Percentiles rank a stretch among this genome's conserved stretches.
phyloP scores from a whole-genome alignment of 164 flowering plant species.

The Stephania yunnanensis region DNA sequence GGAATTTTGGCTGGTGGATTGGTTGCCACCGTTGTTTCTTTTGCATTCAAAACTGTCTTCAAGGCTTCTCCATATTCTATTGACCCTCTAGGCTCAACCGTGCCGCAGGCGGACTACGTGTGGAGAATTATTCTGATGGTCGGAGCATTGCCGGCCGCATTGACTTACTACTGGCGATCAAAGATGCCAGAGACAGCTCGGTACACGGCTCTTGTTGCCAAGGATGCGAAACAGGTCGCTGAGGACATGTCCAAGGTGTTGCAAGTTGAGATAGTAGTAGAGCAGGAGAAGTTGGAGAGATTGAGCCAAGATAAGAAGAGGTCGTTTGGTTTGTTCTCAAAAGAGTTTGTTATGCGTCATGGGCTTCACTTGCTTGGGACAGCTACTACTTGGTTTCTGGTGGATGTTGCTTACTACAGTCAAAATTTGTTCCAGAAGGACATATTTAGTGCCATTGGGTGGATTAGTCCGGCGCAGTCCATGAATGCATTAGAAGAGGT shows the following conservation, averaged over 20 bases:
- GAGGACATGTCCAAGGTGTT: conserved; percentile 11
- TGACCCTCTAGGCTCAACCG: not conserved
- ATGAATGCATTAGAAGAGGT: conserved; percentile 11
- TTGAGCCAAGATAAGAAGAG: not conserved
- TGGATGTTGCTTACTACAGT: conserved; percentile 10
- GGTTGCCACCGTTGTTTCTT: conserved; percentile 5
- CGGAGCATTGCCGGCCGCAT: conserved; percentile 9
- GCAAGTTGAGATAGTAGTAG: conserved; percentile 7
- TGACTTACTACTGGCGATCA: conserved; percentile 10
- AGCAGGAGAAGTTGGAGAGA: conserved; percentile 8
- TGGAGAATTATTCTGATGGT: conserved; percentile 6
- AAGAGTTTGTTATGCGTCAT: conserved; percentile 6
- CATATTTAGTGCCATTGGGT: conserved; percentile 2
- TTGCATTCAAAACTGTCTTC: not conserved
- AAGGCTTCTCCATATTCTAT: not conserved
- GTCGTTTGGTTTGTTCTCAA: conserved; percentile 9
- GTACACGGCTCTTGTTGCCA: conserved; percentile 8
- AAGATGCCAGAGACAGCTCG: conserved; percentile 14
- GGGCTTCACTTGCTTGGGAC: conserved; percentile 11
- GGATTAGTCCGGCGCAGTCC: conserved; percentile 1
- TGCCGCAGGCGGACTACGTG: conserved; percentile 6
- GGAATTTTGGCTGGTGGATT: conserved; percentile 14
- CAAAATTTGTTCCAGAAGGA: conserved; percentile 12
- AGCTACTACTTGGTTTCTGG: conserved; percentile 7
- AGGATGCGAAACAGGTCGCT: conserved; percentile 7